A percentile compares a stretch with the other conserved stretches of the same genome.
These are phyloP conservation scores for Eucalyptus marginata DNA, from an alignment of 345 rosid species.

Conservation along the genomic window DNA sequence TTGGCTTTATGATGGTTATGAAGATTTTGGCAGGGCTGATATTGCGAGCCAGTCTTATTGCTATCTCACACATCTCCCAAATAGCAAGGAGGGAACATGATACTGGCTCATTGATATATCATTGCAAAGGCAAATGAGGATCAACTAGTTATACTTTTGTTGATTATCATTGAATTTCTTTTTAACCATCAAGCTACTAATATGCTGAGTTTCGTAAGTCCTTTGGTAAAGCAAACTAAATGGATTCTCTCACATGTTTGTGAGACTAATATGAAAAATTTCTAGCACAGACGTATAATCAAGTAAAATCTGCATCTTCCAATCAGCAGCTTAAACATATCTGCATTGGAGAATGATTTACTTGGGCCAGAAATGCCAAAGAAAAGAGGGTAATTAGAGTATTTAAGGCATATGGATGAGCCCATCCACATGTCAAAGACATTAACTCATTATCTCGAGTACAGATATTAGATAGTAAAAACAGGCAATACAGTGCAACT, in stretches of 20 bases:
- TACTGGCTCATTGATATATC: background rate
- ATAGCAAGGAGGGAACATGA: background rate
- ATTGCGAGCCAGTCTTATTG: background rate
- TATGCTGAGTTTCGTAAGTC: background rate
- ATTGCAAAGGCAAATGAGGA: background rate
- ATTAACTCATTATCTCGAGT: background rate
- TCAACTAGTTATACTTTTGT: background rate
- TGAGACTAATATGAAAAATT: background rate
- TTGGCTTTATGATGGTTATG: background rate
- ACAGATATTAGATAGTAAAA: background rate
- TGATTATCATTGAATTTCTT: background rate
- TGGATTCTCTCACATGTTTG: background rate
- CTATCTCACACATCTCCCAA: background rate
- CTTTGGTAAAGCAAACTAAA: background rate
- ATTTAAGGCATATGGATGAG: background rate
- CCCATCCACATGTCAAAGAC: background rate
- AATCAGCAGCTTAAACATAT: background rate
- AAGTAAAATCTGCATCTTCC: background rate
- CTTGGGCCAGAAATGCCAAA: background rate
- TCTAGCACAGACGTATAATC: background rate
- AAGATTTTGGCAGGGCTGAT: background rate
- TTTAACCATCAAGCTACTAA: background rate
- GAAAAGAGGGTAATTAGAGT: background rate
- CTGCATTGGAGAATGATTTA: background rate
- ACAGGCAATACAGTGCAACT: background rate